A percentile compares a stretch with the other conserved stretches of the same genome.
Evolutionary conservation across 176 grass and related monocot genomes (phyloP).

Genomic region (Sorghum bicolor): Sorghum_bicolor_NCBIv3 NC_012873.2:65362001-65362500

Average conservation of each 20-base stretch:
- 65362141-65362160: conserved; percentile 9
- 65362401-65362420: background rate
- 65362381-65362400: conserved; percentile 54
- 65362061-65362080: conserved; percentile 3
- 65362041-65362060: background rate
- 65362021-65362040: conserved; percentile 9
- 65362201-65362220: background rate
- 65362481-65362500: conserved; percentile 28
- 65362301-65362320: conserved; percentile 84
- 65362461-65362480: conserved; percentile 6
- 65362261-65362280: conserved; percentile 18
- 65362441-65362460: background rate
- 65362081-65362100: conserved; percentile 15
- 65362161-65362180: background rate
- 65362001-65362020: background rate
- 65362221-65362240: background rate
- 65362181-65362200: background rate
- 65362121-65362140: background rate
- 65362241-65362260: conserved; percentile 8
- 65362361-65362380: conserved; percentile 96
- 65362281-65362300: conserved; percentile 24
- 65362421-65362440: conserved; percentile 14
- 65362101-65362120: conserved; percentile 2
- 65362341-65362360: conserved; percentile 94
- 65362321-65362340: conserved; percentile 96